Evolutionary conservation across 192 early-diverging fungal species (phyloP).

Genomic region (Coemansia sp.): DNA sequence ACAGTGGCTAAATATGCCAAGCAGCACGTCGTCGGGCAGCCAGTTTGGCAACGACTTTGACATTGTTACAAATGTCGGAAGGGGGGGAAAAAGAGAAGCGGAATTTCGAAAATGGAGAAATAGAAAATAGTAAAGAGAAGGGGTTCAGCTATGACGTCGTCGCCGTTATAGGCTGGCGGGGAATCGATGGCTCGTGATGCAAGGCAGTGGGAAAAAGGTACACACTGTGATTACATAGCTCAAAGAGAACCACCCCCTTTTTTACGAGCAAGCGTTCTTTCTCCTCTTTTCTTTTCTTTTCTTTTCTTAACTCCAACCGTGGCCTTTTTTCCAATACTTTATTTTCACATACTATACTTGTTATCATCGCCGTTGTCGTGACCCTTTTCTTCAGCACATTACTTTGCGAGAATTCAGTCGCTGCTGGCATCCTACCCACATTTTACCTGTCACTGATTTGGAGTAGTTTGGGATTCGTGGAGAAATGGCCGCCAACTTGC

Average conservation of each 20-base stretch:
- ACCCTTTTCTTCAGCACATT: not conserved
- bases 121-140: not conserved
- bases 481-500: constrained; percentile 37
- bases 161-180: not conserved
- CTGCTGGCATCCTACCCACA: not conserved
- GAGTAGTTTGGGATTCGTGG: not conserved
- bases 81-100: constrained; percentile 5
- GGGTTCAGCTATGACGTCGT: constrained; percentile 5
- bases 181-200: not conserved
- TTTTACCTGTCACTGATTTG: not conserved
- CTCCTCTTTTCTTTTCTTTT: not conserved
- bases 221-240: not conserved
- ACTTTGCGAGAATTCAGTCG: not conserved
- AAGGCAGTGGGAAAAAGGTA: not conserved
- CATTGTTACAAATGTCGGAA: not conserved
- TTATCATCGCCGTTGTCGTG: not conserved
- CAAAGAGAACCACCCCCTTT: not conserved
- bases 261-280: not conserved
- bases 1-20: constrained; percentile 28
- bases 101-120: not conserved
- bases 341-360: not conserved
- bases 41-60: not conserved
- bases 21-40: constrained; percentile 34
- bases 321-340: not conserved
- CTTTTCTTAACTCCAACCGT: not conserved